phyloP scores from a whole-genome alignment of 306 rosid genomes.

The Vigna radiata region DNA sequence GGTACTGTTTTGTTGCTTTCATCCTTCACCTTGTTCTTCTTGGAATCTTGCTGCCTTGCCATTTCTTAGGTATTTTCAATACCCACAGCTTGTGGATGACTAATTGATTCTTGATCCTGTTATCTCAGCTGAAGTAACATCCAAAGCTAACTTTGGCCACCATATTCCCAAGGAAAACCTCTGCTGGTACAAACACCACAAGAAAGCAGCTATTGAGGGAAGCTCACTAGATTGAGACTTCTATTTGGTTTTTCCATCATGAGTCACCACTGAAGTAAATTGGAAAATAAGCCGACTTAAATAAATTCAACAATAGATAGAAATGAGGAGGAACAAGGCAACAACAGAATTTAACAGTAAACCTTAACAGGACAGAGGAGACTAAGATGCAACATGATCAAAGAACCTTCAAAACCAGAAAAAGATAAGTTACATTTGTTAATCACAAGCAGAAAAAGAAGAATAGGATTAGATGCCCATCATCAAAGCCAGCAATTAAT shows the following conservation, averaged over 20 bases:
- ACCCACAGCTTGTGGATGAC: slow-evolving; percentile 28
- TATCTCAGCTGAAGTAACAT: not conserved
- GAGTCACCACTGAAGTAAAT: not conserved
- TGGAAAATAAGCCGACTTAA: slow-evolving; percentile 7
- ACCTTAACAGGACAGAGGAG: slow-evolving; percentile 11
- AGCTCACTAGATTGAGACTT: slow-evolving; percentile 24
- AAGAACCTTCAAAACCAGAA: slow-evolving; percentile 4
- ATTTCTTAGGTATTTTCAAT: slow-evolving; percentile 39
- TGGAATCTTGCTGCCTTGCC: slow-evolving; percentile 36
- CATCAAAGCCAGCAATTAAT: slow-evolving; percentile 32
- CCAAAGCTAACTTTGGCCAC: slow-evolving; percentile 37
- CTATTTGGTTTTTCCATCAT: not conserved
- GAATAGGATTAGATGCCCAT: slow-evolving; percentile 40
- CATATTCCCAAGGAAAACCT: slow-evolving; percentile 42
- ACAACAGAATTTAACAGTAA: slow-evolving; percentile 25
- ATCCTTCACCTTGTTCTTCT: slow-evolving; percentile 46
- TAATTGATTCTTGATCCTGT: slow-evolving; percentile 3
- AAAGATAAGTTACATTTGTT: not conserved
- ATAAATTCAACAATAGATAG: slow-evolving; percentile 29
- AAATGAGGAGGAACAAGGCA: not conserved
- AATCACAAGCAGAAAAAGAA: slow-evolving; percentile 38
- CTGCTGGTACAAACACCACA: slow-evolving; percentile 15
- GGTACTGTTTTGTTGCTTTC: slow-evolving; percentile 62
- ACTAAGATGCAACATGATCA: slow-evolving; percentile 20
- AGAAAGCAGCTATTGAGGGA: slow-evolving; percentile 23